Evolutionary conservation across 2,329 filamentous ascomycete species (phyloP), one percentile per base, ranked within the genome.

Genomic region (Penicillium expansum): DNA sequence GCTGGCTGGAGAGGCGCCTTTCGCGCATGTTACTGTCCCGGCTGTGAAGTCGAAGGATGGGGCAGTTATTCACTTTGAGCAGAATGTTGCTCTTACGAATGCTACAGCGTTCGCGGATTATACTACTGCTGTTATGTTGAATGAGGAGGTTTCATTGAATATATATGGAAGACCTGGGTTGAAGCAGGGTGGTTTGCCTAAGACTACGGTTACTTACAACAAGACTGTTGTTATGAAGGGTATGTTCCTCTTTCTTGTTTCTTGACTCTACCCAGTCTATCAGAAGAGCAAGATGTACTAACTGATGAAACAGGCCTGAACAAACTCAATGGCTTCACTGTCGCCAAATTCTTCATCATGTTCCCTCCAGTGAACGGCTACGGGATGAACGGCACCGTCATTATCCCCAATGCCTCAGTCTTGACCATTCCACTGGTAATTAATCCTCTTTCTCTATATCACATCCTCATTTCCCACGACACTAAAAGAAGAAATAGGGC

Each of bases 321-420:
- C 69, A 76, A 77, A 30, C 77, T 87, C 11, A 65, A 74, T 33
- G 81, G 80, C 29, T 80, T 84, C 68, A 73, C 76, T 37, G 72
- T 83, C 35, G 79, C 75, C 16, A 70, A 79, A 32, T 76, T 83
- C 65, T 72, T 73, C 35, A 75, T 85, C 62, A 70, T 80, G 55
- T 66, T 72, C 9, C 70, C 69, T 32, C 55, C 68, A 1, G 56
- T 71, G 27, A 78, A 82, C 60, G 79, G 78, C 44, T 76, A 77
- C 56, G 86, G 86, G 69, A 76, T 85, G 64, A 67, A 78, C 22
- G 85, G 82, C 63, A 77, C 73, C 13, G 80, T 83, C 45, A 75
- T 69, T 59, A 83, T 87, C 48, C 83, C 83, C 57, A 87, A 87
- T 67, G 83, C 84, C 0, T 83, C 82, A 2, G 76, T 83, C 53